phyloP scores from a whole-genome alignment of 2,329 filamentous ascomycete species.

The Dendrostoma leiphaemia region DNA sequence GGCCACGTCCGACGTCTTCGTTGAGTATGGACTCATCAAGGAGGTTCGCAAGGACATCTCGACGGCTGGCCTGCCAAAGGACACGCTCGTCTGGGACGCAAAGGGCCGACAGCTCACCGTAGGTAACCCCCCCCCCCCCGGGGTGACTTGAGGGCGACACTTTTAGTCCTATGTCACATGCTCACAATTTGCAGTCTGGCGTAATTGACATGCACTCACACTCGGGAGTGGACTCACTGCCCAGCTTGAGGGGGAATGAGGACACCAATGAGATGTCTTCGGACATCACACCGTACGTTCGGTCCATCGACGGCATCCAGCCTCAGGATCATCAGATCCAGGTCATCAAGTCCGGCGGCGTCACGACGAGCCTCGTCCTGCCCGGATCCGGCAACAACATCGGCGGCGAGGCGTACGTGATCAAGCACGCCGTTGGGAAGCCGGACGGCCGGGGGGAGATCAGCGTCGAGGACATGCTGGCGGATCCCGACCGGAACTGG shows the following conservation, averaged over 20 bases:
- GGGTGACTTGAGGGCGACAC: too few species aligned
- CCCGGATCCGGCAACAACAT: conserved; percentile 73
- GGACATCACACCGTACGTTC: conserved; percentile 66
- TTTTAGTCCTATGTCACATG: too few species aligned
- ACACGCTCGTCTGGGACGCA: conserved; percentile 54
- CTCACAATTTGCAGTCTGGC: too few species aligned
- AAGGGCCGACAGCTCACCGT: conserved; percentile 62
- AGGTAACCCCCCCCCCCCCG: too few species aligned
- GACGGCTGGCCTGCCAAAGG: conserved; percentile 39
- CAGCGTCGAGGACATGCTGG: conserved; percentile 61
- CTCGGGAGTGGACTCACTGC: conserved; percentile 58
- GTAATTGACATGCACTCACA: conserved; percentile 74
- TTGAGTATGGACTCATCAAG: conserved; percentile 61
- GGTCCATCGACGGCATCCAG: conserved; percentile 64
- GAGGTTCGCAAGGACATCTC: conserved; percentile 46
- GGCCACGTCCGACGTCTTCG: conserved; percentile 57
- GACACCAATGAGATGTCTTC: conserved; percentile 64
- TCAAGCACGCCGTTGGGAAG: conserved; percentile 66
- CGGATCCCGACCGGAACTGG: conserved; percentile 63
- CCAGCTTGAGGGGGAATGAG: conserved; percentile 48
- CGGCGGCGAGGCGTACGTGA: conserved; percentile 66
- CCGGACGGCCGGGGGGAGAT: conserved; percentile 60
- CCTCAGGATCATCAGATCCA: conserved; percentile 63
- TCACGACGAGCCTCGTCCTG: conserved; percentile 65
- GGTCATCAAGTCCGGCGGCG: conserved; percentile 71